A percentile compares a stretch with the other conserved stretches of the same genome.
Conservation (phyloP, 1,284 basidiomycete species). For the Bjerkandera adusta region DNA sequence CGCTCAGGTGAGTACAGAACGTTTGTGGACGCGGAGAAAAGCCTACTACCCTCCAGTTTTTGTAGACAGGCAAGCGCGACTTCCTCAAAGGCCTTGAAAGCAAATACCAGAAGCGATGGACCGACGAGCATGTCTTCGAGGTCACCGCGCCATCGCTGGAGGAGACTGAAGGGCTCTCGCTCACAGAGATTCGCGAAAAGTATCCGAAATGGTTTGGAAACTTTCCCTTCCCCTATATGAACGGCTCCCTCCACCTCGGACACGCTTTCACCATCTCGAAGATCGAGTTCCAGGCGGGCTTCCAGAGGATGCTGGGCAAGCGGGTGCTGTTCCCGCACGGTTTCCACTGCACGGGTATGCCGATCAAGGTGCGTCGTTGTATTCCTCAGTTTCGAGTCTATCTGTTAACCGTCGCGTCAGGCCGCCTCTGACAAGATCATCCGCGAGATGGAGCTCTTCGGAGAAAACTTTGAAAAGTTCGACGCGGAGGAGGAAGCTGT, state of each 20-base stretch:
- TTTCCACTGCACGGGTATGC: slow-evolving; percentile 97
- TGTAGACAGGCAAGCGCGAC: slow-evolving; percentile 93
- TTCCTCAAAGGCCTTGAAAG: slow-evolving; percentile 81
- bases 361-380: slow-evolving; percentile 81
- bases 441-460: slow-evolving; percentile 96
- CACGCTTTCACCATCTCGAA: slow-evolving; percentile 99
- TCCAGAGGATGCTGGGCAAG: slow-evolving; percentile 95
- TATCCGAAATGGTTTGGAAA: slow-evolving; percentile 97
- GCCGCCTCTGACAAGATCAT: slow-evolving; percentile 96
- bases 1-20: slow-evolving; percentile 25
- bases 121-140: slow-evolving; percentile 73
- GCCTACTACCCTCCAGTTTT: neutral
- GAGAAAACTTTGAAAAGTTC: slow-evolving; percentile 84
- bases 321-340: slow-evolving; percentile 94
- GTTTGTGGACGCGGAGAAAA: neutral
- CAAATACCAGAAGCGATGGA: slow-evolving; percentile 84
- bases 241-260: slow-evolving; percentile 94
- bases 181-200: slow-evolving; percentile 63
- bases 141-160: slow-evolving; percentile 75
- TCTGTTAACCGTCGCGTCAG: slow-evolving; percentile 36
- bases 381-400: neutral
- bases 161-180: slow-evolving; percentile 62
- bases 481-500: slow-evolving; percentile 47
- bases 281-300: slow-evolving; percentile 96
- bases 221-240: slow-evolving; percentile 98